Conservation (phyloP, 371 early-diverging fungal species). For the Entomophthora muscae region DNA sequence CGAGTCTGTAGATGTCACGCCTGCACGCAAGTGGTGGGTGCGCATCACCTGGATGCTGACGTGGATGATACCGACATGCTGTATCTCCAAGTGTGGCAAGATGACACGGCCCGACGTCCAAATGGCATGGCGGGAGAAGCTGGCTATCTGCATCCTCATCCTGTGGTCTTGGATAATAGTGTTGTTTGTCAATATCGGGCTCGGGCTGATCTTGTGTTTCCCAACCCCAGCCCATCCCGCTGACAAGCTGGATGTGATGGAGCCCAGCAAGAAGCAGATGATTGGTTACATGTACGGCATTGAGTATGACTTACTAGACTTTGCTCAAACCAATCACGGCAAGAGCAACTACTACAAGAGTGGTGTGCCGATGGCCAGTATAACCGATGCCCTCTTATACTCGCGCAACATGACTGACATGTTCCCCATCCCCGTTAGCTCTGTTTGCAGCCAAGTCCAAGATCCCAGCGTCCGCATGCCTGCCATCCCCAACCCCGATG, state of each 20-base stretch:
- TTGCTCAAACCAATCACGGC: conserved; percentile 26
- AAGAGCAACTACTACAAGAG: not conserved
- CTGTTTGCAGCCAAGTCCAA: not conserved
- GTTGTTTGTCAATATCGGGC: conserved; percentile 35
- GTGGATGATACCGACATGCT: conserved; percentile 55
- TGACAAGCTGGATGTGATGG: conserved; percentile 23
- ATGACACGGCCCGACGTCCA: conserved; percentile 74
- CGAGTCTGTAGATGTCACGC: conserved; percentile 13
- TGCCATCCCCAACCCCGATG: not conserved
- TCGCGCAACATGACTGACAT: not conserved
- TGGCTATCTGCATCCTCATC: conserved; percentile 59
- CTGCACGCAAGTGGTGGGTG: conserved; percentile 46
- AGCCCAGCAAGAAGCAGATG: conserved; percentile 21
- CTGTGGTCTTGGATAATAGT: conserved; percentile 26
- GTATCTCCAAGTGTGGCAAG: conserved; percentile 31
- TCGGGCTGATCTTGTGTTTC: conserved; percentile 32
- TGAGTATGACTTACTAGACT: conserved; percentile 43
- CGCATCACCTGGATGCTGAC: conserved; percentile 45
- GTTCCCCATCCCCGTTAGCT: not conserved
- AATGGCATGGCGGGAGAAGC: conserved; percentile 88
- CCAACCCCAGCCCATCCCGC: conserved; percentile 38
- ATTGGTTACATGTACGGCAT: conserved; percentile 48
- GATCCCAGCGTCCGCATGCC: not conserved
- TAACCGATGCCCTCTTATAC: not conserved
- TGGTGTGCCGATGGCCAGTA: not conserved